A percentile compares a stretch with the other conserved stretches of the same genome.
Conservation (phyloP, 208 protist species). For the Novymonas esmeraldas region DNA sequence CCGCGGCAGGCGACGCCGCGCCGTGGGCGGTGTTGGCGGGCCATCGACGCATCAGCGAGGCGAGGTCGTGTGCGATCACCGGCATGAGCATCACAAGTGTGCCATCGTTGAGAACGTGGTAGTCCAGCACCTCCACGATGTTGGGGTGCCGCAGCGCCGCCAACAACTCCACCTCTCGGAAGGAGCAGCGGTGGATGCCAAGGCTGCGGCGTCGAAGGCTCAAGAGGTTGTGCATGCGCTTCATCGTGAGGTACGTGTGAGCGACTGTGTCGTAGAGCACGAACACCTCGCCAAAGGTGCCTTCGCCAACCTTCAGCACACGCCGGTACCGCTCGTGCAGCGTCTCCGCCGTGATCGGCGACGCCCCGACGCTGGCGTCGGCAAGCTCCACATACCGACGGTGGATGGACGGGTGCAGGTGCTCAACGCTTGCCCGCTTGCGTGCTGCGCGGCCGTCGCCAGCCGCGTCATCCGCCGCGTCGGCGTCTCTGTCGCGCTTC, state of each 20-base stretch:
- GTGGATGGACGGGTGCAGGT: slow-evolving; percentile 22
- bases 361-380: neutral
- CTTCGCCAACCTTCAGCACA: slow-evolving; percentile 83
- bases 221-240: slow-evolving; percentile 74
- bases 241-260: slow-evolving; percentile 81
- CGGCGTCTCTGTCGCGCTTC: neutral
- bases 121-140: slow-evolving; percentile 64
- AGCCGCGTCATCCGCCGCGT: neutral
- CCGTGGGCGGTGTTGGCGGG: slow-evolving; percentile 3
- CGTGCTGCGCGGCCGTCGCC: slow-evolving; percentile 8
- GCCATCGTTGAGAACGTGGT: slow-evolving; percentile 72
- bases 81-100: slow-evolving; percentile 77
- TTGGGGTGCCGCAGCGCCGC: slow-evolving; percentile 75
- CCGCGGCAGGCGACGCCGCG: slow-evolving; percentile 2
- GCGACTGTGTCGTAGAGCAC: slow-evolving; percentile 81
- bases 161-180: slow-evolving; percentile 76
- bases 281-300: slow-evolving; percentile 87
- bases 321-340: slow-evolving; percentile 64
- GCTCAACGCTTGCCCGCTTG: slow-evolving; percentile 24
- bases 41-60: slow-evolving; percentile 64
- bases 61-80: slow-evolving; percentile 76
- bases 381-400: slow-evolving; percentile 25
- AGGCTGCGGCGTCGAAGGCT: slow-evolving; percentile 45
- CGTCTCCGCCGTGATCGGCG: slow-evolving; percentile 11
- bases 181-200: slow-evolving; percentile 77